Percentiles rank a stretch among this genome's conserved stretches.
phyloP scores from a whole-genome alignment of 2,329 filamentous ascomycete genomes.

The Atkinsonella texensis region DNA sequence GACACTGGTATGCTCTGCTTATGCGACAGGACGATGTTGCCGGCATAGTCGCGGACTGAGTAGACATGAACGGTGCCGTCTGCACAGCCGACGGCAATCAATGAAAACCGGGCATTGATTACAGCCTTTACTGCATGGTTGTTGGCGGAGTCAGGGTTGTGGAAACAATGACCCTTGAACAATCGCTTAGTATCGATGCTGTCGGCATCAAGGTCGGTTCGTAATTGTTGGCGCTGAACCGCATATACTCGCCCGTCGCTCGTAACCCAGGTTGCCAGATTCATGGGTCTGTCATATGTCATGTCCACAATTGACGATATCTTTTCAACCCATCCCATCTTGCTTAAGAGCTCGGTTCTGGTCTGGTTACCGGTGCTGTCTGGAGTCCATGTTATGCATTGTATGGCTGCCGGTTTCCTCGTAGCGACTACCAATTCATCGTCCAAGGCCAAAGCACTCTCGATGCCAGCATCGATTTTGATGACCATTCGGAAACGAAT shows the following conservation, averaged over 20 bases:
- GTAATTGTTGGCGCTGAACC: slow-evolving; percentile 56
- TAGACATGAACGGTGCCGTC: slow-evolving; percentile 82
- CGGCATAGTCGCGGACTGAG: slow-evolving; percentile 81
- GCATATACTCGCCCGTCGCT: slow-evolving; percentile 81
- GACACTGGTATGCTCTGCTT: slow-evolving; percentile 60
- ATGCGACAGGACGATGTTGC: slow-evolving; percentile 84
- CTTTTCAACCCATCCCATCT: slow-evolving; percentile 76
- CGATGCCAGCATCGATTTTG: slow-evolving; percentile 91
- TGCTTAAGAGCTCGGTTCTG: slow-evolving; percentile 76
- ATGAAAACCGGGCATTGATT: slow-evolving; percentile 89
- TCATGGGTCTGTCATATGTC: slow-evolving; percentile 94
- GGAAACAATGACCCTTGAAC: slow-evolving; percentile 88
- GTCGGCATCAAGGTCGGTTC: slow-evolving; percentile 25
- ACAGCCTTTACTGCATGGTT: slow-evolving; percentile 60
- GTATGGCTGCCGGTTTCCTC: slow-evolving; percentile 80
- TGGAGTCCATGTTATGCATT: slow-evolving; percentile 91
- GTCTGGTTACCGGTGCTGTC: slow-evolving; percentile 75
- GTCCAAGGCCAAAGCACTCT: slow-evolving; percentile 75
- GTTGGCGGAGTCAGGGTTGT: slow-evolving; percentile 49
- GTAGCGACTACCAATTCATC: slow-evolving; percentile 90
- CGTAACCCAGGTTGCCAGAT: slow-evolving; percentile 84
- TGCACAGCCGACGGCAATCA: slow-evolving; percentile 75
- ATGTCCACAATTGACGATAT: slow-evolving; percentile 69
- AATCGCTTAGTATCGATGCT: slow-evolving; percentile 49
- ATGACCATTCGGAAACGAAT: slow-evolving; percentile 96